These are phyloP conservation scores for Paramecium tetraurelia DNA, from an alignment of 73 alveolate species.

Conservation along the genomic window DNA sequence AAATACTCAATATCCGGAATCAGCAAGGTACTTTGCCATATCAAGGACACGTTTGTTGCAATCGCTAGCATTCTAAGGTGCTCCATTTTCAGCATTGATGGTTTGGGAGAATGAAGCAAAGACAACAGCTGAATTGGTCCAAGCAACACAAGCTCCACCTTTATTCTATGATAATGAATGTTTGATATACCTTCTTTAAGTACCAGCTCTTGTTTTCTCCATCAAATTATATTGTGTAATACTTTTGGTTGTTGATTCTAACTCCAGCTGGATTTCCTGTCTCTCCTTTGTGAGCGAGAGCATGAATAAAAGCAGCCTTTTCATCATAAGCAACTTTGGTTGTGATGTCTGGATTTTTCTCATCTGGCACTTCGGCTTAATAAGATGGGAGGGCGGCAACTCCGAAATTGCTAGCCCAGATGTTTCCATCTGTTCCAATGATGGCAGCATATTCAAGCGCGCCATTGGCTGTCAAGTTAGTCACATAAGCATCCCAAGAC, in stretches of 20 bases:
- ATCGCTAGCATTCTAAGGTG: constrained; percentile 28
- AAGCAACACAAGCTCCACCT: constrained; percentile 43
- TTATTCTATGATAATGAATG: background rate
- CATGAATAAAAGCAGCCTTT: background rate
- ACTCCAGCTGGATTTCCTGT: constrained; percentile 9
- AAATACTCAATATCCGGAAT: constrained; percentile 20
- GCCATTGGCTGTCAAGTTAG: constrained; percentile 19
- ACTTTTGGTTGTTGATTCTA: constrained; percentile 22
- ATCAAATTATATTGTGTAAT: constrained; percentile 26
- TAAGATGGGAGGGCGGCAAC: background rate
- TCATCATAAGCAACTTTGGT: background rate
- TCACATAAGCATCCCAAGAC: constrained; percentile 44
- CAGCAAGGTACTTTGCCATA: constrained; percentile 43
- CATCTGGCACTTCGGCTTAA: constrained; percentile 1
- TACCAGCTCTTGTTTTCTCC: constrained; percentile 9
- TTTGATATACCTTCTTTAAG: constrained; percentile 18
- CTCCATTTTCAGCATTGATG: constrained; percentile 42
- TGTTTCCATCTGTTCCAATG: constrained; percentile 19
- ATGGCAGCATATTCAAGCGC: constrained; percentile 32
- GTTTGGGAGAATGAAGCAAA: constrained; percentile 48
- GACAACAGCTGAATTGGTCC: constrained; percentile 5
- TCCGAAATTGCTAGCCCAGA: constrained; percentile 43
- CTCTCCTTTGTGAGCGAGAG: background rate
- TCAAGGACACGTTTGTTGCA: constrained; percentile 27
- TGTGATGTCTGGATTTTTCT: background rate